phyloP scores from a whole-genome alignment of 495 filamentous ascomycete genomes.

The Beverwykella pulmonaria region DNA sequence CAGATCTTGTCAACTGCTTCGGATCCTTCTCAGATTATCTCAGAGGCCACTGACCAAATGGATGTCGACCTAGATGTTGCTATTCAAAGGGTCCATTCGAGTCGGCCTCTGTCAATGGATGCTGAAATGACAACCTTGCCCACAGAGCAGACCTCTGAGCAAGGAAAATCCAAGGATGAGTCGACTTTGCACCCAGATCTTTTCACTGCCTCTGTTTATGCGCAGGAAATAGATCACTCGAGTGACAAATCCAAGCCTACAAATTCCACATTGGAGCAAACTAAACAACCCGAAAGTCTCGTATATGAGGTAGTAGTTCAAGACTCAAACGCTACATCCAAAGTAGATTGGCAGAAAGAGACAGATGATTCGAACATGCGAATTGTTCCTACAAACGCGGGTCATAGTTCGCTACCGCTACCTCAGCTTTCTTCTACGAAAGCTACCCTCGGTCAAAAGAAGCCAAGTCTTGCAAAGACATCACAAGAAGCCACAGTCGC shows the following conservation, averaged over 20 bases:
- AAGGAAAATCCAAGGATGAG: too few species aligned
- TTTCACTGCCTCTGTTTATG: too few species aligned
- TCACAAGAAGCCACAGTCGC: constrained; percentile 18
- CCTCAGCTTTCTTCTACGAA: not conserved
- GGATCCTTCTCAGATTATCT: not conserved
- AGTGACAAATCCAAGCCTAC: too few species aligned
- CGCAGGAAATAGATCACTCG: too few species aligned
- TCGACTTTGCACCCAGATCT: not conserved
- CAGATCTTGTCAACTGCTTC: not conserved
- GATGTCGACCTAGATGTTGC: not conserved
- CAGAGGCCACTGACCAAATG: not conserved
- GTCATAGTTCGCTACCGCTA: not conserved
- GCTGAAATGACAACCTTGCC: too few species aligned
- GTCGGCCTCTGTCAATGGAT: too few species aligned
- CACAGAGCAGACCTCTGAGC: too few species aligned
- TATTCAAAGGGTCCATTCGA: too few species aligned
- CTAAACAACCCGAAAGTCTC: not conserved
- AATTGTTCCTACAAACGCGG: not conserved
- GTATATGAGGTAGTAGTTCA: not conserved
- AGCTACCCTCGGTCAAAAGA: not conserved
- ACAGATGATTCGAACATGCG: not conserved
- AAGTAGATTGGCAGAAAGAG: not conserved
- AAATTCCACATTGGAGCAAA: too few species aligned
- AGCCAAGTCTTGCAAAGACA: not conserved
- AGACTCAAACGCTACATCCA: not conserved